Conservation (phyloP, 129 eudicot species). For the sunflower (Helianthus annuus) region HanXRQr2.0-SUNRISE NC_035435.2:99140900-99141399, state of each 20-base stretch:
- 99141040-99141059: background rate
- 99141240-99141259: constrained; percentile 23
- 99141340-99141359: background rate
- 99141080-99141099: constrained; percentile 15
- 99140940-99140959: background rate
- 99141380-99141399: background rate
- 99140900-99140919: constrained; percentile 8
- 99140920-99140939: background rate
- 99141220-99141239: constrained; percentile 24
- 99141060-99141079: constrained; percentile 28
- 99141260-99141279: constrained; percentile 21
- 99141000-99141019: background rate
- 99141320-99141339: background rate
- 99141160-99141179: constrained; percentile 14
- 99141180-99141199: constrained; percentile 25
- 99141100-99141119: background rate
- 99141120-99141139: constrained; percentile 10
- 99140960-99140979: background rate
- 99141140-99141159: constrained; percentile 3
- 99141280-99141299: constrained; percentile 10
- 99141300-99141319: background rate
- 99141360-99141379: no score
- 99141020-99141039: constrained; percentile 43
- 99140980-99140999: constrained; percentile 1
- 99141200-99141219: constrained; percentile 23